Evolutionary conservation across 768 basidiomycete species (phyloP).

Genomic region (Lactifluus volemus): DNA sequence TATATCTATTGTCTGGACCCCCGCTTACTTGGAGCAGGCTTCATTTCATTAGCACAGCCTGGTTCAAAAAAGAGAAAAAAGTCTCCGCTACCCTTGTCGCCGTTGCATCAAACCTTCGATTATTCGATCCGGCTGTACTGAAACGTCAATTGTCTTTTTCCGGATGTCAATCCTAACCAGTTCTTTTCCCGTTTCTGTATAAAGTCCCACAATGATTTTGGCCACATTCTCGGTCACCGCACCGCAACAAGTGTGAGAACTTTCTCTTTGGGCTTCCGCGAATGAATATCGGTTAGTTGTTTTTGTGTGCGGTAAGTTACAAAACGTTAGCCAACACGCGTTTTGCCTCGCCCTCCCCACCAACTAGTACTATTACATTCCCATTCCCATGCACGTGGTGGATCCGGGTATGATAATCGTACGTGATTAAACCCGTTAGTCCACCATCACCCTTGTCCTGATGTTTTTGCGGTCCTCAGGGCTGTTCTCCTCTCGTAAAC

Average conservation of each 20-base stretch:
- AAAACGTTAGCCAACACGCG: neutral
- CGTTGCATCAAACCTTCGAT: neutral
- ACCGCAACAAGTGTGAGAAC: neutral
- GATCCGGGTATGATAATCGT: neutral
- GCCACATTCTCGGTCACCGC: neutral
- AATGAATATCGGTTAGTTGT: neutral
- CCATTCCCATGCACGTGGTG: neutral
- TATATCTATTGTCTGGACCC: neutral
- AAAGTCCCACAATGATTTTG: neutral
- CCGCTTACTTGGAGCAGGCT: neutral
- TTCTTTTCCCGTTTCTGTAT: neutral
- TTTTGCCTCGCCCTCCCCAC: neutral
- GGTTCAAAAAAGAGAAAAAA: neutral
- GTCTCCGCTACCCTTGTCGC: neutral
- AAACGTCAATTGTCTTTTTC: neutral
- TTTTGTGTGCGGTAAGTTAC: neutral
- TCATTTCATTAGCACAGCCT: conserved; percentile 5
- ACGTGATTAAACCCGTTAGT: neutral
- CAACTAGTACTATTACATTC: neutral
- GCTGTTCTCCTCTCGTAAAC: neutral
- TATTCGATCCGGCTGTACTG: conserved; percentile 8
- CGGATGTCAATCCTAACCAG: conserved; percentile 4
- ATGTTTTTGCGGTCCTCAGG: neutral
- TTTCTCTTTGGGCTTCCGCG: neutral
- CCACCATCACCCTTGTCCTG: neutral